Conservation (phyloP, 2,329 filamentous ascomycete species). For the Neocucurbitaria cava region DNA sequence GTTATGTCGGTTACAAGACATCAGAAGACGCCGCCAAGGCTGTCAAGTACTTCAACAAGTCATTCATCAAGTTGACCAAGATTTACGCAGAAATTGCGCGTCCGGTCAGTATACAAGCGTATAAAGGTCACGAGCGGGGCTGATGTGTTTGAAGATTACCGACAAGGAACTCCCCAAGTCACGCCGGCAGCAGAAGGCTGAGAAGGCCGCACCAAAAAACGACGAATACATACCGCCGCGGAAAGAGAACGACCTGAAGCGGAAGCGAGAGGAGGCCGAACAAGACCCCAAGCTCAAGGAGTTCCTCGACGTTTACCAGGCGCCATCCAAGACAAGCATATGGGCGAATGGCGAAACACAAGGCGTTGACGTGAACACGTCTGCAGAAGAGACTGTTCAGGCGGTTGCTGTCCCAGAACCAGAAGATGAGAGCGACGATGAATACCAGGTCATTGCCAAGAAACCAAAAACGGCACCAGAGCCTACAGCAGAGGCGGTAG, state of each 20-base stretch:
- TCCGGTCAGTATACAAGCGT: conserved; percentile 63
- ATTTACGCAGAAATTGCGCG: conserved; percentile 88
- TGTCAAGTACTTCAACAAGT: conserved; percentile 93
- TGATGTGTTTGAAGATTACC: conserved; percentile 39
- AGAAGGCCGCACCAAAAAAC: conserved; percentile 27
- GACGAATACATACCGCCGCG: conserved; percentile 36
- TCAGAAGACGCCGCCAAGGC: conserved; percentile 80
- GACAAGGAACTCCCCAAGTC: conserved; percentile 46
- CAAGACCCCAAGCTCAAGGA: conserved; percentile 84
- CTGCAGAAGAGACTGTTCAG: conserved; percentile 23
- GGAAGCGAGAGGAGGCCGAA: conserved; percentile 65
- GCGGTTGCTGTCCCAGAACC: conserved; percentile 41
- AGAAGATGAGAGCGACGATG: conserved; percentile 71
- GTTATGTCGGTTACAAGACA: conserved; percentile 92
- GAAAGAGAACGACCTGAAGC: conserved; percentile 63
- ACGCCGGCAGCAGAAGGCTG: conserved; percentile 38
- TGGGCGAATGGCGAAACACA: conserved; percentile 64
- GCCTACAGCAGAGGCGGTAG: conserved; percentile 4
- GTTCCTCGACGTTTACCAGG: conserved; percentile 83
- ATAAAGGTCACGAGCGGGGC: conserved; percentile 17
- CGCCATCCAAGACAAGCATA: conserved; percentile 68
- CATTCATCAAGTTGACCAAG: conserved; percentile 95
- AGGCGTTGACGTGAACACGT: conserved; percentile 14
- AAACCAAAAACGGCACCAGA: conserved; percentile 45
- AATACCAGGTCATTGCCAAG: conserved; percentile 71